Percentiles rank a stretch among this genome's conserved stretches.
Conservation (phyloP, 164 flowering plant genomes). For the Chloranthus sessilifolius region DNA sequence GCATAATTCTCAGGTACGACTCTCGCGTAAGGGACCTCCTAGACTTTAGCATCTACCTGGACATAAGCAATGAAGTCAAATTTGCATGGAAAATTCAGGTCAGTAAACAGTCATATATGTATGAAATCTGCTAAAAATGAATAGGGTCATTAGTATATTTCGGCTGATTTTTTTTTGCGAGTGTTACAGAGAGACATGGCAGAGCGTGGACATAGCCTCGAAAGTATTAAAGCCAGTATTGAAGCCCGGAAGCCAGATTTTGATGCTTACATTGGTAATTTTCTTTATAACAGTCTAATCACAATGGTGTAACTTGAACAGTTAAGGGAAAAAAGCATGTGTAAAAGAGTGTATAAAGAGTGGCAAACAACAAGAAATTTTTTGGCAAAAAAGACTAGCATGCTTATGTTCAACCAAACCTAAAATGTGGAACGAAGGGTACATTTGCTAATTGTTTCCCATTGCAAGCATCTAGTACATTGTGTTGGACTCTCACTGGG, state of each 20-base stretch:
- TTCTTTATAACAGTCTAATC: neutral
- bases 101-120: neutral
- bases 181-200: conserved; percentile 92
- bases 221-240: conserved; percentile 95
- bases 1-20: conserved; percentile 52
- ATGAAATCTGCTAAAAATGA: neutral
- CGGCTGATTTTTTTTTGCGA: conserved; percentile 8
- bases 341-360: no score
- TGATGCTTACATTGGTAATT: conserved; percentile 89
- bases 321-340: no score
- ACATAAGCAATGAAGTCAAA: conserved; percentile 96
- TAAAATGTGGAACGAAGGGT: no score
- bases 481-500: no score
- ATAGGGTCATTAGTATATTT: conserved; percentile 8
- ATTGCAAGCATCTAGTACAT: no score
- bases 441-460: no score
- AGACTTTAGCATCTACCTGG: conserved; percentile 98
- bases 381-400: no score
- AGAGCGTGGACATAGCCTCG: conserved; percentile 98
- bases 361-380: no score
- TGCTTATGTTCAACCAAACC: no score
- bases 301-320: no score
- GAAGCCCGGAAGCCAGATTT: conserved; percentile 98
- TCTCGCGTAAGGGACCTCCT: conserved; percentile 80
- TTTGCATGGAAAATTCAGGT: conserved; percentile 99